Base-by-base conservation (phyloP, 139 green algal species). In the Haematococcus sp. region DNA sequence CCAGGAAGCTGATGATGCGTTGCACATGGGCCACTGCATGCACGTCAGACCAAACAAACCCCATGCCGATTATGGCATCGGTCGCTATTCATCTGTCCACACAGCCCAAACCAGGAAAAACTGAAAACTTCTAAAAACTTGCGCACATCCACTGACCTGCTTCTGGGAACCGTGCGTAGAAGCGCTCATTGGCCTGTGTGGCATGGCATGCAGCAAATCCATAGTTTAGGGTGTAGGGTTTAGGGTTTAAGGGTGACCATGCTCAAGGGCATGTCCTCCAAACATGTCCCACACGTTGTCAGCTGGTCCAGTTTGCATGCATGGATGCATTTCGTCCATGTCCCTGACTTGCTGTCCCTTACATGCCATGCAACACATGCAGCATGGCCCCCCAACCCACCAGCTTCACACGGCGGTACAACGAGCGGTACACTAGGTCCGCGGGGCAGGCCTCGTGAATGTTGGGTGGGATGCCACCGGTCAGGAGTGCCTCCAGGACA, bases 391-490 rank as follows among this genome's bases (percentile, higher is more conserved):
- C 22, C 4, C 4, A 60, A 35, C 63, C 33, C 27, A 72, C 66
- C 13, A 23, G 2, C 25, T 92, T 68, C 40, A 94, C 87, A 2
- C 87, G 84, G 2, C 59, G 43, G 81, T 84, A 91, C 16, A 91
- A 76, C 0, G 54, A 34, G 23, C 61, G 64, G 82, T 97, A 97
- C 20, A 90, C 84, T 0, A 63, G 69, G 0, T 94, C 87, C 2
- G 93, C 92, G 35, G 81, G 68, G 75, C 86, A 93, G 32, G 81
- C 55, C 31, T 78, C 13, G 2, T 66, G 1, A 27, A 96, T 86
- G 60, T 66, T 63, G 0, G 93, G 93, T 0, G 92, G 92, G 3
- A 97, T 79, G 58, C 93, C 93, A 1, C 91, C 93, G 0, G 93
- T 94, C 3, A 94, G 80, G 17, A 96, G 43, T 40, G 83, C 89